phyloP scores from a whole-genome alignment of 345 rosid genomes.

The Raphanus sativus region DNA sequence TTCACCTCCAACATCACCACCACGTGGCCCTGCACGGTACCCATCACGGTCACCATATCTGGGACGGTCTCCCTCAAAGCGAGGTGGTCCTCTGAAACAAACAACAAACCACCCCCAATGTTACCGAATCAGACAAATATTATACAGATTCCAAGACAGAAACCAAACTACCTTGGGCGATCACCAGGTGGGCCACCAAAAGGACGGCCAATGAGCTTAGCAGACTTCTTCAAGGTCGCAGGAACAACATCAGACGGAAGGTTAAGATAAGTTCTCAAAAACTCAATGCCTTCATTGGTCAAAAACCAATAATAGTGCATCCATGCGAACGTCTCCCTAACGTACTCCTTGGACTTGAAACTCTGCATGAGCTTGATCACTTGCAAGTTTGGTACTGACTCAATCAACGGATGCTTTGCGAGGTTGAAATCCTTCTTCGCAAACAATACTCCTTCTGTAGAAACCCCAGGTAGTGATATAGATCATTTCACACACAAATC shows the following conservation, averaged over 20 bases:
- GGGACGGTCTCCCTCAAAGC: conserved; percentile 77
- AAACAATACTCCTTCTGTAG: conserved; percentile 75
- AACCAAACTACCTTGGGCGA: conserved; percentile 54
- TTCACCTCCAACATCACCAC: conserved; percentile 74
- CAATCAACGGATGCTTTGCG: conserved; percentile 69
- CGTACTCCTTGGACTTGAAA: conserved; percentile 74
- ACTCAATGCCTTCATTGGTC: conserved; percentile 68
- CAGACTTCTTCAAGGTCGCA: conserved; percentile 71
- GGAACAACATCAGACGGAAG: conserved; percentile 79
- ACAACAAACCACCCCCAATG: neutral
- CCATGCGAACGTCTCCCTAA: conserved; percentile 69
- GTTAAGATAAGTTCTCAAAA: conserved; percentile 64
- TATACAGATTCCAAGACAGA: neutral
- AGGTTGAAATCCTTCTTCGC: conserved; percentile 82
- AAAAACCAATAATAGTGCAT: conserved; percentile 76
- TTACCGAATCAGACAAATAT: neutral
- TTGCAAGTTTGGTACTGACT: conserved; percentile 69
- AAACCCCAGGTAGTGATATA: neutral
- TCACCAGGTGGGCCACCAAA: conserved; percentile 78
- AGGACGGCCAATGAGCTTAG: conserved; percentile 65
- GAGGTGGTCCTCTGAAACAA: conserved; percentile 65
- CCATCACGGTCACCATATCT: conserved; percentile 93
- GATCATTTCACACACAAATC: neutral
- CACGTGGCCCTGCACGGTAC: conserved; percentile 86
- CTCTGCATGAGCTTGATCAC: conserved; percentile 89